Percentiles rank a stretch among this genome's conserved stretches.
Evolutionary conservation across 805 yeast species (phyloP).

Genomic region (Schwanniomyces occidentalis): DNA sequence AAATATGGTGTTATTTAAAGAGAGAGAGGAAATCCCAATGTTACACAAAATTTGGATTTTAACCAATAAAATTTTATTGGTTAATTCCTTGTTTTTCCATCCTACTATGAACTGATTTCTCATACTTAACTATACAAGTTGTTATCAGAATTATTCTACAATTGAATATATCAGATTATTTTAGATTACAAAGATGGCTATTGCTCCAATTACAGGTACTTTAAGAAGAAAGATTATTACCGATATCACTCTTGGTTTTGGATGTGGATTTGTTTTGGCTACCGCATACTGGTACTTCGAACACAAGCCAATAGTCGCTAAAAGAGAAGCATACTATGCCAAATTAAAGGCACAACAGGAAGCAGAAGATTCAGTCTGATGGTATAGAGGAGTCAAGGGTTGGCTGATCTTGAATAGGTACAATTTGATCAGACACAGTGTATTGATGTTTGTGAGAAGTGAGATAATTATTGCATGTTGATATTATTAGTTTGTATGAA

Average conservation of each 20-base stretch:
- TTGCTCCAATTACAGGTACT: conserved; percentile 84
- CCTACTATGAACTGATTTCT: conserved; percentile 8
- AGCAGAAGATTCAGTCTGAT: conserved; percentile 48
- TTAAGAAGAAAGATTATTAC: conserved; percentile 77
- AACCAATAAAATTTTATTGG: conserved; percentile 19
- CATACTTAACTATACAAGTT: neutral
- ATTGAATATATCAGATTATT: too few species aligned
- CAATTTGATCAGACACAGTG: too few species aligned
- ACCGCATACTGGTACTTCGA: conserved; percentile 84
- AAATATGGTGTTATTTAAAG: neutral
- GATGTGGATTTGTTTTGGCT: conserved; percentile 54
- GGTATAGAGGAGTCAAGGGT: neutral
- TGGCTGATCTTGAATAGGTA: too few species aligned
- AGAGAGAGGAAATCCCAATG: conserved; percentile 1
- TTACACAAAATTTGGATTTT: conserved; percentile 9
- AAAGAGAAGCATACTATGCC: conserved; percentile 85
- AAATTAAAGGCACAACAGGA: conserved; percentile 74
- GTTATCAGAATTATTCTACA: too few species aligned
- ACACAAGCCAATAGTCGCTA: conserved; percentile 71
- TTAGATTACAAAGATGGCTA: conserved; percentile 60
- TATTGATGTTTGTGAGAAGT: too few species aligned
- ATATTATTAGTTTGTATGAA: too few species aligned
- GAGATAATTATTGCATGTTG: too few species aligned
- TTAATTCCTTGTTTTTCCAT: conserved; percentile 8
- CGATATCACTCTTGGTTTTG: conserved; percentile 74